Evolutionary conservation across 2,329 filamentous ascomycete species (phyloP), one percentile per base, ranked within the genome.

Genomic region (Monosporascus sp.): DNA sequence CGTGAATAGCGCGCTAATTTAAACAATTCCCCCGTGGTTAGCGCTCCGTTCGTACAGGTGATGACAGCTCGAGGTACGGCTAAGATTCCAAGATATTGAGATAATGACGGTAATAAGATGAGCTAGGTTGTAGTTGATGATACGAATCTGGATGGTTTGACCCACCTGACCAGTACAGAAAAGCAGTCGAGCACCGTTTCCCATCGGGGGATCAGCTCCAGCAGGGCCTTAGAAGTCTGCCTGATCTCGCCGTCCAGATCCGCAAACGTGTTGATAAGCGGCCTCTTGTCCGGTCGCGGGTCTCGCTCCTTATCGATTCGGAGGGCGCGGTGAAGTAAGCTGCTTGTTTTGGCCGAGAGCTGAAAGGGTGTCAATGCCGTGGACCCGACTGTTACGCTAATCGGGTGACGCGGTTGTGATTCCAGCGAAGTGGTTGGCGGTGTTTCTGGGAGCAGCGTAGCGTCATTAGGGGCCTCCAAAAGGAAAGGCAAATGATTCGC

Each of bases 101-200:
- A 34, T 34, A 34, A 34, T 5, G 31, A 34, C 8, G 11, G 31
- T 34, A 14, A 34, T 34, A 2, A 34, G 31, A 34, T 14, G 31
- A 34, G 9, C 31, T 14, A 14, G 9, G 31, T 34, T 34, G 31
- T 5, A 34, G 31, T 34, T 34, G 31, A 34, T 14, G 9, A 11
- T 34, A 14, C 31, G 17, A 11, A 24, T 42, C 18, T 42, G n/a
- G 15, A 25, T 25, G 42, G 31, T 46, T n/a, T 46, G 17, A 52
- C 60, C 25, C 62, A 68, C 65, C 64, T 65, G 27, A 64, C 56
- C n/a, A 65, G 59, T 65, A 69, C 67, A 5, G 66, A 63, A 39
- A 69, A 69, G 48, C 65, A 67, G 42, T 69, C 66, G 1, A 69
- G 62, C 48, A 60, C 59, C 18, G 57, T 51, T 52, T 67, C 64